phyloP scores from a whole-genome alignment of 805 yeast genomes.

The Lachancea quebecensis region DNA sequence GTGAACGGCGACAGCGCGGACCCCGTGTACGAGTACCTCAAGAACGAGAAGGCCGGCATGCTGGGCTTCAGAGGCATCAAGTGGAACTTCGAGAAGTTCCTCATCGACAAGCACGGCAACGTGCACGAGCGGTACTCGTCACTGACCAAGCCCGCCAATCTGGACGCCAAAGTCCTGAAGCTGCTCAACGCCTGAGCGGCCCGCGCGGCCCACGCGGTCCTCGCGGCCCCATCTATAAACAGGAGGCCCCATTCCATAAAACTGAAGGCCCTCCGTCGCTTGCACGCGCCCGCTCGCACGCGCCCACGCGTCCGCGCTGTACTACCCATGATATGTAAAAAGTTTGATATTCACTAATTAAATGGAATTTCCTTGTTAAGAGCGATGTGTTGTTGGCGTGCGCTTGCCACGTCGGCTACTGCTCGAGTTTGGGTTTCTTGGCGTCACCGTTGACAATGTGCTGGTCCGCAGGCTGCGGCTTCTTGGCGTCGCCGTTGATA shows the following conservation, averaged over 20 bases:
- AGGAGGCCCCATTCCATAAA: too few relatives aligned
- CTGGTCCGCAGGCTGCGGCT: background rate
- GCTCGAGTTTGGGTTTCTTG: background rate
- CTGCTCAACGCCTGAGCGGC: slow-evolving; percentile 32
- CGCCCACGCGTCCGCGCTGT: too few relatives aligned
- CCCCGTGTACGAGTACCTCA: slow-evolving; percentile 74
- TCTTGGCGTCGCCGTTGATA: background rate
- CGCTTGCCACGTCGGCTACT: too few relatives aligned
- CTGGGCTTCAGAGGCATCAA: slow-evolving; percentile 65
- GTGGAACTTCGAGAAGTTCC: slow-evolving; percentile 77
- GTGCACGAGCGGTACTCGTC: slow-evolving; percentile 61
- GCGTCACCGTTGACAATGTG: background rate
- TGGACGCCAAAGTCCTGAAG: slow-evolving; percentile 53
- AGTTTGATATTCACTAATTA: too few relatives aligned
- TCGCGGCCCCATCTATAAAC: background rate
- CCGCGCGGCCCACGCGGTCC: background rate
- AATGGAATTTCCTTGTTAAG: too few relatives aligned
- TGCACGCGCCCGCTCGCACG: too few relatives aligned
- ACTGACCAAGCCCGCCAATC: slow-evolving; percentile 54
- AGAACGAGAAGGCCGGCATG: slow-evolving; percentile 49
- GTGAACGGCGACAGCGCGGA: slow-evolving; percentile 82
- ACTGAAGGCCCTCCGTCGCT: too few relatives aligned
- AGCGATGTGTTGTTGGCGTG: too few relatives aligned
- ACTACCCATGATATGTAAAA: too few relatives aligned
- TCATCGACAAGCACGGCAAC: slow-evolving; percentile 46